phyloP scores from a whole-genome alignment of 139 green algal genomes.

The Nannochloris sp. region DNA sequence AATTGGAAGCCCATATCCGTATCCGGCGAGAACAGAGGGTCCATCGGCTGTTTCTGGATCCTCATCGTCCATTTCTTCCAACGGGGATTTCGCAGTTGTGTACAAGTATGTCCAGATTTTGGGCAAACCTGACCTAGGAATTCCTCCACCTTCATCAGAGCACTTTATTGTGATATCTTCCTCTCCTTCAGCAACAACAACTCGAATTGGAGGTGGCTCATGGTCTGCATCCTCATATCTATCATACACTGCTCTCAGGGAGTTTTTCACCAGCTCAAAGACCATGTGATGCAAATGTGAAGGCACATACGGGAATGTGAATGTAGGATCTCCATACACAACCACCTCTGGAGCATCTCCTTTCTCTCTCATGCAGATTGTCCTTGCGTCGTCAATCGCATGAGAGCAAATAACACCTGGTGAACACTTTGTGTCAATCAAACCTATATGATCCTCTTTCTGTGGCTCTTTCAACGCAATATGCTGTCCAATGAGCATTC shows the following conservation, averaged over 20 bases:
- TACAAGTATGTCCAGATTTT: conserved; percentile 99
- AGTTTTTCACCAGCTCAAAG: conserved; percentile 94
- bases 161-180: conserved; percentile 99
- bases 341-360: conserved; percentile 73
- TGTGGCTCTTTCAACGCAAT: conserved; percentile 81
- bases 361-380: conserved; percentile 89
- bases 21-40: conserved; percentile 69
- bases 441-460: conserved; percentile 51
- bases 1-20: conserved; percentile 95
- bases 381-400: conserved; percentile 86
- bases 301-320: conserved; percentile 94
- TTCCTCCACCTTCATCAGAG: conserved; percentile 93
- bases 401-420: conserved; percentile 66
- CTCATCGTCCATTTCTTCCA: conserved; percentile 45
- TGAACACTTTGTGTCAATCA: conserved; percentile 83
- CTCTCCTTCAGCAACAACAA: conserved; percentile 90
- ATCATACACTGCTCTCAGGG: conserved; percentile 82
- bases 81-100: conserved; percentile 69
- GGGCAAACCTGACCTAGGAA: conserved; percentile 78
- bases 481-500: conserved; percentile 97
- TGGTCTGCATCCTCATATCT: conserved; percentile 61
- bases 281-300: conserved; percentile 96
- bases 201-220: conserved; percentile 72
- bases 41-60: conserved; percentile 21
- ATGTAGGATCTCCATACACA: conserved; percentile 82